Evolutionary conservation across 306 rosid species (phyloP), one percentile per base, ranked within the genome.

Genomic region (Glycine soja): DNA sequence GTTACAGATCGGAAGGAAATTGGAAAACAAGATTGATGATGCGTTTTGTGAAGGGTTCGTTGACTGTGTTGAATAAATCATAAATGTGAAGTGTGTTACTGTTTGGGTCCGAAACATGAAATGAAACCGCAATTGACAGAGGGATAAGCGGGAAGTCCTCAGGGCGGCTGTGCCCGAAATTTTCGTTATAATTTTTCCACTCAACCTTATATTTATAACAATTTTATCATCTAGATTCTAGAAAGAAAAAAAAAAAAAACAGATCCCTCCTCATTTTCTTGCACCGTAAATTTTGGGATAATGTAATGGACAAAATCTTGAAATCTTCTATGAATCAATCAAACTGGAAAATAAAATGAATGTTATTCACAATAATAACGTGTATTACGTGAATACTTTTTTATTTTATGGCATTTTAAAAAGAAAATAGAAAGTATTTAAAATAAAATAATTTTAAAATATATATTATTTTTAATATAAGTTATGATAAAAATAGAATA

Each of bases 121-220:
- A 57, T 53, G 75, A 81, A 81, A 81, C 85, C 75, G 80, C 63
- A 78, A 3, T 54, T 67, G 68, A 78, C 67, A 43, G 18, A 51
- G 46, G 36, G 47, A 58, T 84, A 74, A 84, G 87, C 87, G 88
- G 85, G 80, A 80, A 85, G 40, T 80, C 36, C 69, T 38, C 53
- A 64, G 54, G 74, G 38, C 69, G 70, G 85, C 76, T 70, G 14
- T 8, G 38, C 51, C 63, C 48, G 40, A 56, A 50, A 12, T 8
- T 71, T 46, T 45, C 56, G 7, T 18, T 18, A 15, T 45, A 12
- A 12, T 8, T 71, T 46, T 45, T 36, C 40, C 40, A 36, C 40
- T 36, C 40, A 36, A 36, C 5, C 56, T 36, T 36, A 3, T 36
- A 38, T 38, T 38, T 38, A 38, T 38, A 1, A 38, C 43, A 38